These are phyloP conservation scores for Colletotrichum tanaceti DNA, from an alignment of 2,329 filamentous ascomycete species.

Conservation along the genomic window DNA sequence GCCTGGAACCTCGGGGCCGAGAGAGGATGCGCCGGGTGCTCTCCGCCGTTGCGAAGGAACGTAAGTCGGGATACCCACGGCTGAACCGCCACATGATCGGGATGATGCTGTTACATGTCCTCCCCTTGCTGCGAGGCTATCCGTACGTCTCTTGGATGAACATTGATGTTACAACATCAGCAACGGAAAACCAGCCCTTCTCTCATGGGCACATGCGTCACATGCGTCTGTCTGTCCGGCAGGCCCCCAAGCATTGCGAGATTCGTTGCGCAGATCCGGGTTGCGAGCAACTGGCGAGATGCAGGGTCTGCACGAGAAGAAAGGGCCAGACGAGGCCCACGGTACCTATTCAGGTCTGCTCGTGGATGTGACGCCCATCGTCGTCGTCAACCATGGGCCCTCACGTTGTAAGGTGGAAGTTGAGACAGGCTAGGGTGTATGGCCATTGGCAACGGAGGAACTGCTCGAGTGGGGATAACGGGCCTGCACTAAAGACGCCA, in stretches of 20 bases:
- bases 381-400: not conserved
- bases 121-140: not conserved
- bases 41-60: constrained; percentile 14
- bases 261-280: constrained; percentile 18
- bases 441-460: constrained; percentile 29
- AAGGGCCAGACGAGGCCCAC: constrained; percentile 4
- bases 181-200: constrained; percentile 16
- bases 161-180: constrained; percentile 32
- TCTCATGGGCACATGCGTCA: constrained; percentile 13
- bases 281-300: constrained; percentile 24
- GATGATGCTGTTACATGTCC: not conserved
- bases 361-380: constrained; percentile 9
- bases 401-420: constrained; percentile 11
- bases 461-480: constrained; percentile 25
- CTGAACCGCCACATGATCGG: not conserved
- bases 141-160: not conserved
- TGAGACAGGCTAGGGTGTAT: constrained; percentile 18
- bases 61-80: constrained; percentile 18
- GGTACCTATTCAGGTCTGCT: constrained; percentile 15
- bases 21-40: constrained; percentile 10
- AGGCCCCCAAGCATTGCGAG: constrained; percentile 19
- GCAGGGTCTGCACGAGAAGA: constrained; percentile 6
- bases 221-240: constrained; percentile 19
- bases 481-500: constrained; percentile 30
- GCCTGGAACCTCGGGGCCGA: not conserved